A percentile compares a stretch with the other conserved stretches of the same genome.
phyloP scores from a whole-genome alignment of 1,284 basidiomycete species.

The Coniferiporia weirii region DNA sequence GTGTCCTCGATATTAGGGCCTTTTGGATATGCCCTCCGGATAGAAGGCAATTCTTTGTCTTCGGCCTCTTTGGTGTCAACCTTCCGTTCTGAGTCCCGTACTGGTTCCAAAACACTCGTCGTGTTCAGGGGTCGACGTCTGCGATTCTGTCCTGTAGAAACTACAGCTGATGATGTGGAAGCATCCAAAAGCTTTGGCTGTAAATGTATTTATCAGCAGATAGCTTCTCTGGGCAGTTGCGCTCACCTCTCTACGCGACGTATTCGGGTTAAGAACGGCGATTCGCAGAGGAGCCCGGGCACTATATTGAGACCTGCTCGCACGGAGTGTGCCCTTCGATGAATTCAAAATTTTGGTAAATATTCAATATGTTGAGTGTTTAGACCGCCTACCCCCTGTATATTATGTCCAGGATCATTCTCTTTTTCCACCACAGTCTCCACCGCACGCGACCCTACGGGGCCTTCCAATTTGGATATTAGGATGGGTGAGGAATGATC shows the following conservation, averaged over 20 bases:
- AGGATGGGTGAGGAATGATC: too few relatives aligned
- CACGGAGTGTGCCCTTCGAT: background rate
- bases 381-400: background rate
- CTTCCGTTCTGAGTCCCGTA: background rate
- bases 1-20: background rate
- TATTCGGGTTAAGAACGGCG: background rate
- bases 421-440: conserved; percentile 1
- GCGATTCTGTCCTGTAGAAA: background rate
- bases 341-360: background rate
- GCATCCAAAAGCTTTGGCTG: background rate
- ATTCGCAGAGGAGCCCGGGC: background rate
- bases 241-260: background rate
- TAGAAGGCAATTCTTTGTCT: background rate
- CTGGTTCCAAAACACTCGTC: background rate
- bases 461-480: background rate
- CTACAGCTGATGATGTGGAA: background rate
- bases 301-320: background rate
- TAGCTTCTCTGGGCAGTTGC: background rate
- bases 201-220: background rate
- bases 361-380: background rate
- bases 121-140: background rate
- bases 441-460: background rate
- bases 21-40: conserved; percentile 3
- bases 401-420: background rate
- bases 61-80: background rate